phyloP scores from a whole-genome alignment of 2,329 filamentous ascomycete genomes.

The Cladosporium sp. region DNA sequence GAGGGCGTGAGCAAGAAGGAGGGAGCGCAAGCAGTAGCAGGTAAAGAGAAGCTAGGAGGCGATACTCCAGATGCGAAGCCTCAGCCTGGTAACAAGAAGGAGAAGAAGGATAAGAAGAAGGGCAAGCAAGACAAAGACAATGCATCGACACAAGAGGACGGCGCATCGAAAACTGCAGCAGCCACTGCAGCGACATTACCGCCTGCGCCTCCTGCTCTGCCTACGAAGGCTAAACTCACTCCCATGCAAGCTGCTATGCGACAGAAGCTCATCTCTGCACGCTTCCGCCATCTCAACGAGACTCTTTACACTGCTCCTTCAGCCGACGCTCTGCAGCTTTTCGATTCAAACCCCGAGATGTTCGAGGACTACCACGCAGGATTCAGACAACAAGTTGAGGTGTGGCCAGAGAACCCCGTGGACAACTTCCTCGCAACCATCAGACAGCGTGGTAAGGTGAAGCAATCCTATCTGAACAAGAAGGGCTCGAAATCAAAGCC shows the following conservation, averaged over 20 bases:
- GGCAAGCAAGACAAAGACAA: slow-evolving; percentile 14
- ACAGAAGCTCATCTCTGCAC: slow-evolving; percentile 87
- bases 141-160: slow-evolving; percentile 1
- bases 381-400: slow-evolving; percentile 89
- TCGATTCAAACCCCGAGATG: slow-evolving; percentile 81
- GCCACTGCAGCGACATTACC: slow-evolving; percentile 13
- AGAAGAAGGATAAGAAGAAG: slow-evolving; percentile 16
- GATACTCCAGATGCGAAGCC: slow-evolving; percentile 17
- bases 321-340: slow-evolving; percentile 73
- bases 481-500: slow-evolving; percentile 32
- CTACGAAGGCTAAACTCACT: slow-evolving; percentile 62
- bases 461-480: slow-evolving; percentile 28
- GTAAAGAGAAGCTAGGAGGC: slow-evolving; percentile 22
- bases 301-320: slow-evolving; percentile 93
- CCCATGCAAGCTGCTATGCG: slow-evolving; percentile 92
- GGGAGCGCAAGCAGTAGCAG: background rate
- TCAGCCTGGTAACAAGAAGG: background rate
- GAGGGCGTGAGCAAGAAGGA: slow-evolving; percentile 17
- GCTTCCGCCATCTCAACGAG: slow-evolving; percentile 96
- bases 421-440: slow-evolving; percentile 76
- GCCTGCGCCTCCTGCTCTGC: slow-evolving; percentile 26
- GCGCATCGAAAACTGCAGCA: slow-evolving; percentile 1
- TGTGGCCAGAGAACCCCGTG: slow-evolving; percentile 96
- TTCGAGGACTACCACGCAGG: slow-evolving; percentile 95
- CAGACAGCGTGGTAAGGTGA: slow-evolving; percentile 58